These are phyloP conservation scores for Conticribra guillardii DNA, from an alignment of 108 stramenopile genomes.

Conservation along the genomic window DNA sequence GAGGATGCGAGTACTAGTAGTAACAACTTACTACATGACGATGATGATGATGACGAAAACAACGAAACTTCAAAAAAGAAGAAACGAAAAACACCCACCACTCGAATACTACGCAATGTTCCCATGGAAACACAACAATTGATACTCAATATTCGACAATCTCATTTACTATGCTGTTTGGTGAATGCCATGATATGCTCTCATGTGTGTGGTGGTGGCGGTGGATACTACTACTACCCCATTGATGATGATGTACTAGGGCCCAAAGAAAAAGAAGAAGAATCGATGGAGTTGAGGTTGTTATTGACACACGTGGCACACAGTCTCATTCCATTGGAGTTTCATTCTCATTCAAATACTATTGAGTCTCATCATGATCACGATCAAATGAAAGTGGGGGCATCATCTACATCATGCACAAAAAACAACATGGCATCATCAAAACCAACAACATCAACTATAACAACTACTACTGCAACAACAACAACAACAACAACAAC, in stretches of 20 bases:
- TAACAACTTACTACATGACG: too few species aligned
- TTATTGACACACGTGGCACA: constrained; percentile 46
- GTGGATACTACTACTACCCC: background rate
- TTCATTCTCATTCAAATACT: constrained; percentile 8
- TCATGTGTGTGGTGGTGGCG: constrained; percentile 24
- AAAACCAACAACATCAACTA: too few species aligned
- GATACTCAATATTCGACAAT: constrained; percentile 48
- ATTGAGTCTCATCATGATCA: background rate
- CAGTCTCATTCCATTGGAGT: constrained; percentile 63
- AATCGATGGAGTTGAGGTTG: background rate
- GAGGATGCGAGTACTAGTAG: too few species aligned
- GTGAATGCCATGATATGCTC: constrained; percentile 43
- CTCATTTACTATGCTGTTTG: constrained; percentile 56
- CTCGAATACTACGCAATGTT: constrained; percentile 49
- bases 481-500: too few species aligned
- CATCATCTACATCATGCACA: too few species aligned
- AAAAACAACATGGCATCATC: too few species aligned
- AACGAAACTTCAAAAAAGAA: constrained; percentile 6
- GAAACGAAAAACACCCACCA: constrained; percentile 29
- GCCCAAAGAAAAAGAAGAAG: background rate
- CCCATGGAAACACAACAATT: constrained; percentile 45
- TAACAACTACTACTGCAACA: too few species aligned
- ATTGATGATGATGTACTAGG: constrained; percentile 5
- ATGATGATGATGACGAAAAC: background rate
- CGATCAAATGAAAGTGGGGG: background rate